phyloP scores from a whole-genome alignment of 164 flowering plant genomes.

The Houttuynia cordata region DNA sequence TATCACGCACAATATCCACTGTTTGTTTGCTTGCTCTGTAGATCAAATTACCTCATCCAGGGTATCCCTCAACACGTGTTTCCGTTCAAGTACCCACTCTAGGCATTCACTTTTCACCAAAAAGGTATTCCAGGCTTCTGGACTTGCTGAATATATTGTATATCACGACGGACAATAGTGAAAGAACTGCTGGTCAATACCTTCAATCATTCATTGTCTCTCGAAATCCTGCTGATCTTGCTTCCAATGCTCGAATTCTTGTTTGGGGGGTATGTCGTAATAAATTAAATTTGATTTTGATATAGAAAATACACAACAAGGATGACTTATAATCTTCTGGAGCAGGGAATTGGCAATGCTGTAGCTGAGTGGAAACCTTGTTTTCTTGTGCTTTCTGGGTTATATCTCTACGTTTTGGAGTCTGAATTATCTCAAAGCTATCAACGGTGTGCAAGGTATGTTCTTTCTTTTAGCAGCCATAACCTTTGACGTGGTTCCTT shows the following conservation, averaged over 20 bases:
- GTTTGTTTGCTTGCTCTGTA: constrained; percentile 14
- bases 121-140: constrained; percentile 57
- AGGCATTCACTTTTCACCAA: constrained; percentile 85
- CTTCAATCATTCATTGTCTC: constrained; percentile 29
- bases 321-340: neutral
- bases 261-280: constrained; percentile 77
- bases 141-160: constrained; percentile 53
- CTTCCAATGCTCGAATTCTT: constrained; percentile 62
- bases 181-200: constrained; percentile 24
- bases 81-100: constrained; percentile 92
- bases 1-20: neutral
- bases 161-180: constrained; percentile 33
- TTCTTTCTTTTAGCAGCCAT: neutral
- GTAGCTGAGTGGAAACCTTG: constrained; percentile 92
- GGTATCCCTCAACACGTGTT: constrained; percentile 74
- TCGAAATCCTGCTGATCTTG: constrained; percentile 75
- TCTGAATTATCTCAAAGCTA: constrained; percentile 60
- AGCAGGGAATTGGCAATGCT: constrained; percentile 92
- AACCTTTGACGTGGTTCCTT: neutral
- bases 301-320: neutral
- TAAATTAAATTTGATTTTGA: too few relatives aligned
- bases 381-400: constrained; percentile 71
- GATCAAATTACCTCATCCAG: constrained; percentile 86
- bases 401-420: constrained; percentile 77
- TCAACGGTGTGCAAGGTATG: constrained; percentile 70